Base-by-base conservation (phyloP, 768 basidiomycete genomes). In the Coprinopsis cinerea region DNA sequence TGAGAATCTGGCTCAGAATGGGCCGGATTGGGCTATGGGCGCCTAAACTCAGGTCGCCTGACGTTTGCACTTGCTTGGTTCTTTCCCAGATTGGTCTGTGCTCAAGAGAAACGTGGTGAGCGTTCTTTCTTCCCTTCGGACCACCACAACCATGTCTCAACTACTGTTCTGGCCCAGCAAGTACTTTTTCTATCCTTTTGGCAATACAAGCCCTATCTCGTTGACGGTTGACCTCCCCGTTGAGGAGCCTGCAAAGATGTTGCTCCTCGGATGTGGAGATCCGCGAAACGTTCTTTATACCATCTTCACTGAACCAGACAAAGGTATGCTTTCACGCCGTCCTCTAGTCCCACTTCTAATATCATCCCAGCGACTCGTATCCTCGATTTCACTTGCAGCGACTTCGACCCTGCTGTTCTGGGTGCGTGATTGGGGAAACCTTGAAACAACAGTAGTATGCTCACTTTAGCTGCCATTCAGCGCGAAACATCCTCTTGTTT, bases 221-320 rank as follows among this genome's bases (percentile, higher is more conserved):
- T 63, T 83, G n/a, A 74, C 75, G 3, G 63, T 72, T 47, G 67
- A 72, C 28, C 58, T 83, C 3, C 60, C 75, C 46, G 71, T 73
- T 0, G 78, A 78, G 52, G 61, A 71, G 46, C 47, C 61, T 18
- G 78, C 76, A 3, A 59, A 71, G 14, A 58, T 81, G 17, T 66
- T 83, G 2, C 69, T 81, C 17, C 64, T 81, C 18, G 80, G 74
- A 18, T 82, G 79, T 53, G 80, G 80, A 17, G 82, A 83, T 55
- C 73, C 76, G 9, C 62, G 79, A 18, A 77, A 72, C 47, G 70
- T 82, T 14, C 51, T 82, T 14, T 78, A 76, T 57, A 81, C 78
- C 0, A 49, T 78, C 1, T 62, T 61, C 52, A 53, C 57, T 14
- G 68, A 70, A 50, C 53, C 53, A 18, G 50, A 35, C 10, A 28